A percentile compares a stretch with the other conserved stretches of the same genome.
These are phyloP conservation scores for Oryza glaberrima DNA, from an alignment of 176 grass and related monocot species.

Conservation along the genomic window DNA sequence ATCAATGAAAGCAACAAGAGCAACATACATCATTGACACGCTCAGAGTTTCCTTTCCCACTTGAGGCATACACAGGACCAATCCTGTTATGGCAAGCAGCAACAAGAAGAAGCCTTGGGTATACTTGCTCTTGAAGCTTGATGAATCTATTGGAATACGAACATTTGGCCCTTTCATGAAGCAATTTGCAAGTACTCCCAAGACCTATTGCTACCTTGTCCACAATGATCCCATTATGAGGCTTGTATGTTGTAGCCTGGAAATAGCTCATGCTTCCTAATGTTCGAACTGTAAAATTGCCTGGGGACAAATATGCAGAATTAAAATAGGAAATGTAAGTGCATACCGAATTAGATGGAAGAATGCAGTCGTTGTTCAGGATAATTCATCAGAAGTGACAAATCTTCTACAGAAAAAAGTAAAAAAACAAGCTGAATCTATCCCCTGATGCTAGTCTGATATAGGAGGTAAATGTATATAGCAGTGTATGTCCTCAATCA, in stretches of 20 bases:
- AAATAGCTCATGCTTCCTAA: slow-evolving; percentile 59
- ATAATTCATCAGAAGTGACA: background rate
- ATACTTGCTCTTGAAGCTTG: slow-evolving; percentile 37
- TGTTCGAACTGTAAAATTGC: slow-evolving; percentile 25
- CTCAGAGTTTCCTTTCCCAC: slow-evolving; percentile 38
- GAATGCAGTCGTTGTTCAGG: background rate
- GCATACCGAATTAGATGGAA: slow-evolving; percentile 28
- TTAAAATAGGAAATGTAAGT: slow-evolving; percentile 7
- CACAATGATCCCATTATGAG: slow-evolving; percentile 33
- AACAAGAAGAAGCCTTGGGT: slow-evolving; percentile 46
- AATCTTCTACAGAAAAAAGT: background rate
- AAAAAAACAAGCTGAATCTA: background rate
- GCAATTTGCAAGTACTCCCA: slow-evolving; percentile 32
- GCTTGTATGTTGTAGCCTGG: slow-evolving; percentile 57
- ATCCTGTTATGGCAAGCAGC: slow-evolving; percentile 52
- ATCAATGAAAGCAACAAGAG: background rate
- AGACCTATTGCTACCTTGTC: slow-evolving; percentile 38
- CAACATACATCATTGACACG: slow-evolving; percentile 55
- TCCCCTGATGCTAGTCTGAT: background rate
- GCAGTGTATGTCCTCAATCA: background rate
- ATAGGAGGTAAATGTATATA: background rate
- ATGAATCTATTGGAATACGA: slow-evolving; percentile 15
- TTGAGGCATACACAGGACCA: slow-evolving; percentile 43
- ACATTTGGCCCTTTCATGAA: slow-evolving; percentile 20
- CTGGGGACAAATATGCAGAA: slow-evolving; percentile 22